These are phyloP conservation scores for Adiantum capillusveneris DNA, from an alignment of 75 land plant genomes.

Conservation along the genomic window DNA sequence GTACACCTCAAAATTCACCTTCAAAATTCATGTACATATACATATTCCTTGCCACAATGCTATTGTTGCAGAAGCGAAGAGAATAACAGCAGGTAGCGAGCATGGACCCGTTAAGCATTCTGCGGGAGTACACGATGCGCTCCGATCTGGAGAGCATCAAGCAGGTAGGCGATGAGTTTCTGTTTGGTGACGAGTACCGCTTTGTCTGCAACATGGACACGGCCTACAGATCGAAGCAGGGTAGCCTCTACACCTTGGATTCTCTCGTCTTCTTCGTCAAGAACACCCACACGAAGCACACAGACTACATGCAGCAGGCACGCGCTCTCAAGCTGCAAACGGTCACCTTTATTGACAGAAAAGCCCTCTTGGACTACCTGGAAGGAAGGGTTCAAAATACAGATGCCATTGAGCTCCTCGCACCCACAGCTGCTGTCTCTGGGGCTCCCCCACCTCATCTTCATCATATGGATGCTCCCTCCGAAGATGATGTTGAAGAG, in stretches of 20 bases:
- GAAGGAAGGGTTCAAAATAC: slow-evolving; percentile 44
- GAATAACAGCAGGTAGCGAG: too few species aligned
- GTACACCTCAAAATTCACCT: too few species aligned
- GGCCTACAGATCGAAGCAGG: slow-evolving; percentile 82
- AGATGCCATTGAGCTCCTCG: slow-evolving; percentile 58
- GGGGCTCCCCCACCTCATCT: neutral
- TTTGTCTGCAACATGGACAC: slow-evolving; percentile 71
- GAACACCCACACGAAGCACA: slow-evolving; percentile 64
- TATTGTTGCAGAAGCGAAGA: too few species aligned
- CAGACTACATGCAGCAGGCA: slow-evolving; percentile 72
- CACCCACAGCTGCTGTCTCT: slow-evolving; percentile 12
- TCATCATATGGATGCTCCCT: neutral
- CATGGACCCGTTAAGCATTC: slow-evolving; percentile 76
- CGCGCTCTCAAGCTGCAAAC: slow-evolving; percentile 47
- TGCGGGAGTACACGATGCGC: slow-evolving; percentile 79
- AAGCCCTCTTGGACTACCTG: slow-evolving; percentile 73
- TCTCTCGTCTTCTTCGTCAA: slow-evolving; percentile 67
- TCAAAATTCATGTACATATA: too few species aligned
- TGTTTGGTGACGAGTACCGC: slow-evolving; percentile 65
- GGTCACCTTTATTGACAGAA: slow-evolving; percentile 81
- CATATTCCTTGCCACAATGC: too few species aligned
- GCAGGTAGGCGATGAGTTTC: slow-evolving; percentile 55
- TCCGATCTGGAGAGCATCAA: slow-evolving; percentile 60
- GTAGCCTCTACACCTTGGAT: slow-evolving; percentile 69
- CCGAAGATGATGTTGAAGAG: slow-evolving; percentile 10